Conservation (phyloP, 2,329 filamentous ascomycete genomes). For the Cladosporium sp. region DNA sequence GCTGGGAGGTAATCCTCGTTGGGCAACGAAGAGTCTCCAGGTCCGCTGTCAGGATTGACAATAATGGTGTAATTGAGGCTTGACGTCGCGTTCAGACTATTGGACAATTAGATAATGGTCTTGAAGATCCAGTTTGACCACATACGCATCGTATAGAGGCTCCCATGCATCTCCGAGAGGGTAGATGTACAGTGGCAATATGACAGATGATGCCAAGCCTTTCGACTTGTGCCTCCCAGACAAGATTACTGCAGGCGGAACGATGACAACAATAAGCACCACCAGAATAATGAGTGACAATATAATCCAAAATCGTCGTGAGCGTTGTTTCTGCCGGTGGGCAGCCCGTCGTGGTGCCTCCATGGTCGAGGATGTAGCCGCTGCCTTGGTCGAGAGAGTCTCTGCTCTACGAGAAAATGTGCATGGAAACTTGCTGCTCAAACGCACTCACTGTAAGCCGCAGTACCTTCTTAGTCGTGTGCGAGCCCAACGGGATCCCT, state of each 20-base stretch:
- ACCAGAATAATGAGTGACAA: constrained; percentile 11
- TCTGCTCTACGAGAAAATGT: background rate
- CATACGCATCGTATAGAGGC: constrained; percentile 19
- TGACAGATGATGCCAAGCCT: constrained; percentile 15
- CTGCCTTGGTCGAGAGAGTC: constrained; percentile 2
- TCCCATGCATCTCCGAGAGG: constrained; percentile 16
- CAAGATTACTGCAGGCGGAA: constrained; percentile 17
- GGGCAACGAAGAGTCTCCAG: constrained; percentile 16
- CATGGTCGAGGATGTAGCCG: constrained; percentile 1
- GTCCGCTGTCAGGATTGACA: constrained; percentile 21
- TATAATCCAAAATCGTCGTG: constrained; percentile 12
- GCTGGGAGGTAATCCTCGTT: constrained; percentile 24
- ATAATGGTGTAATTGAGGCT: constrained; percentile 20
- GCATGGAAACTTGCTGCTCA: background rate
- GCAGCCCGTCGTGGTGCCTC: constrained; percentile 13
- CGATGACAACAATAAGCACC: constrained; percentile 15
- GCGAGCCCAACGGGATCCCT: background rate
- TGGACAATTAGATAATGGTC: background rate
- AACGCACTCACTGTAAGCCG: constrained; percentile 1
- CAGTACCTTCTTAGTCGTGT: background rate
- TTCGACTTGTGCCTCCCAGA: constrained; percentile 10
- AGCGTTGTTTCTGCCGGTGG: constrained; percentile 13
- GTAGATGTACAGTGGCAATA: constrained; percentile 21
- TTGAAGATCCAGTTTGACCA: background rate
- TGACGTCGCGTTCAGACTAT: constrained; percentile 15